Percentiles rank a stretch among this genome's conserved stretches.
These are phyloP conservation scores for Isabelozyma heimii DNA, from an alignment of 805 yeast genomes.

Conservation along the genomic window DNA sequence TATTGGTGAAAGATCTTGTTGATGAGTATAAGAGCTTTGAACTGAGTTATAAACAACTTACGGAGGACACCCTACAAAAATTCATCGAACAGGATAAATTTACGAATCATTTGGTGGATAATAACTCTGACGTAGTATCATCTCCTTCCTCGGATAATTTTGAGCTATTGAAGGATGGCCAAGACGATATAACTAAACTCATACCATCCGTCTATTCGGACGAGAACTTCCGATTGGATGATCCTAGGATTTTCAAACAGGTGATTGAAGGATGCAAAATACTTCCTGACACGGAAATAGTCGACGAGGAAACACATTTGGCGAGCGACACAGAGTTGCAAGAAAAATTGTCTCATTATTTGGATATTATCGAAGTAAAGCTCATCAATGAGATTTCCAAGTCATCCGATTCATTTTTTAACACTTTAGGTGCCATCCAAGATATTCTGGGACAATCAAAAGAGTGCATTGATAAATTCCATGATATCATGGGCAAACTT, in stretches of 20 bases:
- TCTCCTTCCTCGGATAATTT: slow-evolving; percentile 8
- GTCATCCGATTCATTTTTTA: slow-evolving; percentile 81
- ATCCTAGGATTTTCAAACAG: slow-evolving; percentile 77
- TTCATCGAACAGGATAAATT: slow-evolving; percentile 15
- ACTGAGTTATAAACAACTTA: slow-evolving; percentile 33
- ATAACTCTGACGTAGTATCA: slow-evolving; percentile 4
- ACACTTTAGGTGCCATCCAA: slow-evolving; percentile 76
- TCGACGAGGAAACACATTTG: slow-evolving; percentile 25
- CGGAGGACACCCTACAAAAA: slow-evolving; percentile 34
- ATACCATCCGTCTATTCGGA: slow-evolving; percentile 73
- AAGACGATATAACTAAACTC: neutral
- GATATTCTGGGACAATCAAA: slow-evolving; percentile 56
- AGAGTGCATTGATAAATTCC: slow-evolving; percentile 46
- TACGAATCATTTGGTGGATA: slow-evolving; percentile 2
- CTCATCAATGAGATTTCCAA: slow-evolving; percentile 78
- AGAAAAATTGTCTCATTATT: slow-evolving; percentile 74
- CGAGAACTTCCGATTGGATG: slow-evolving; percentile 74
- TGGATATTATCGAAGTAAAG: slow-evolving; percentile 82
- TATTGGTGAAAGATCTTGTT: slow-evolving; percentile 14
- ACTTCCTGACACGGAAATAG: slow-evolving; percentile 22
- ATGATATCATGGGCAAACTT: slow-evolving; percentile 46
- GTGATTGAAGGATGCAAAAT: slow-evolving; percentile 64
- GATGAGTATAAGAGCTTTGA: slow-evolving; percentile 36
- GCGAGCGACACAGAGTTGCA: slow-evolving; percentile 60
- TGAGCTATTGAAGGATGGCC: slow-evolving; percentile 1